A percentile compares a stretch with the other conserved stretches of the same genome.
Conservation (phyloP, 2,329 filamentous ascomycete genomes). For the Sporothrix luriei region DNA sequence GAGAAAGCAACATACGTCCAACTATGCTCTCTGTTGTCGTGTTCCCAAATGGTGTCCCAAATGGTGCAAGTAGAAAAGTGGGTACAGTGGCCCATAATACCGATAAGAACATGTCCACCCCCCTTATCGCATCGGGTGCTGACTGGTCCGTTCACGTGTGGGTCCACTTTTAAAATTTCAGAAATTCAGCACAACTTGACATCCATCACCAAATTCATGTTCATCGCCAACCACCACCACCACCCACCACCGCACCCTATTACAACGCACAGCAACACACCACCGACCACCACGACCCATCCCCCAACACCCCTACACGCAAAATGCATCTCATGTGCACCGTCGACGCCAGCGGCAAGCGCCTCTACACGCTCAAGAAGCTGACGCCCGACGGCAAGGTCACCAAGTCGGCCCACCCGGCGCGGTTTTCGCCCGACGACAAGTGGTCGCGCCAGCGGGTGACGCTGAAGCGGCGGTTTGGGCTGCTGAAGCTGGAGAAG, state of each 20-base stretch:
- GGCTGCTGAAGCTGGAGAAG: constrained; percentile 64
- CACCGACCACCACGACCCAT: neutral
- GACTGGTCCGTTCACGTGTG: neutral
- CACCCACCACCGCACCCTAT: neutral
- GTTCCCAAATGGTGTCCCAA: constrained; percentile 1
- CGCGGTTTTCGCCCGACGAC: constrained; percentile 96
- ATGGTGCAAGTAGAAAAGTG: constrained; percentile 21
- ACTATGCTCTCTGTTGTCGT: neutral
- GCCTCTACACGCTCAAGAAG: constrained; percentile 95
- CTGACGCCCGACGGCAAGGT: constrained; percentile 72
- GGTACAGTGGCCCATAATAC: neutral
- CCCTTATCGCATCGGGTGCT: neutral
- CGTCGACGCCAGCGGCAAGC: constrained; percentile 77
- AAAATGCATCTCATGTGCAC: constrained; percentile 76
- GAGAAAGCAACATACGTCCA: neutral
- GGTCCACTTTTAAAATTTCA: constrained; percentile 25
- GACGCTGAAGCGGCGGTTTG: constrained; percentile 91
- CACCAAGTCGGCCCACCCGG: constrained; percentile 94
- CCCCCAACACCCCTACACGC: neutral
- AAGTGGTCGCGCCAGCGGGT: constrained; percentile 97
- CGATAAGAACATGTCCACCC: neutral
- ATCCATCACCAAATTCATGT: neutral
- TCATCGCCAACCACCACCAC: neutral
- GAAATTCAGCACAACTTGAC: neutral
- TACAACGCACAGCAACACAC: too few relatives aligned